Evolutionary conservation across 495 filamentous ascomycete species (phyloP).

Genomic region (Hypoxylon perforatum): DNA sequence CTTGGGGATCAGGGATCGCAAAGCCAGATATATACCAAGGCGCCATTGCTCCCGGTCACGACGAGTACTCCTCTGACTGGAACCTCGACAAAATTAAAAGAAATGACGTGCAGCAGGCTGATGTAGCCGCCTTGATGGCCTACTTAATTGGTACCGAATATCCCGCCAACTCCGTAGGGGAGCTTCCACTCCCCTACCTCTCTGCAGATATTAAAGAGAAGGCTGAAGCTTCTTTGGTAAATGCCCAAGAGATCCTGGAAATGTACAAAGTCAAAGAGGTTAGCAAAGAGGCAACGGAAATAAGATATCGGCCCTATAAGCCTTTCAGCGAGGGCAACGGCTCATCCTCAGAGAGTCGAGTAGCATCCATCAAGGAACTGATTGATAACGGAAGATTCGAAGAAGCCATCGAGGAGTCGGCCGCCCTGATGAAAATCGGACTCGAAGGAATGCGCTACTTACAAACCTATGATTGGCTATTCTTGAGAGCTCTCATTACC

Average conservation of each 20-base stretch:
- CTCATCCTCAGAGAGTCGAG: constrained; percentile 73
- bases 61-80: constrained; percentile 94
- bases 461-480: constrained; percentile 97
- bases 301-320: constrained; percentile 80
- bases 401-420: constrained; percentile 78
- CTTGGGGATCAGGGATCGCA: constrained; percentile 93
- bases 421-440: constrained; percentile 77
- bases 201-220: constrained; percentile 77
- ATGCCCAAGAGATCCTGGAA: constrained; percentile 89
- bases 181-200: constrained; percentile 87
- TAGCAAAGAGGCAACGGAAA: constrained; percentile 76
- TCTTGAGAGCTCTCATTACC: constrained; percentile 90
- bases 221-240: constrained; percentile 85
- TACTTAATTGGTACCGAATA: constrained; percentile 92
- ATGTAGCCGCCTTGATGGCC: constrained; percentile 96
- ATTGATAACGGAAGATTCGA: constrained; percentile 76
- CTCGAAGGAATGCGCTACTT: constrained; percentile 91
- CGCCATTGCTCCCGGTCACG: constrained; percentile 78
- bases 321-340: constrained; percentile 66
- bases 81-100: constrained; percentile 79
- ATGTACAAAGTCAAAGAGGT: constrained; percentile 98
- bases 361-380: constrained; percentile 71
- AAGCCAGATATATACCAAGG: constrained; percentile 69
- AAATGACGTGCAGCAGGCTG: constrained; percentile 93
- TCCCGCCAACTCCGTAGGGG: constrained; percentile 95